phyloP scores from a whole-genome alignment of 805 yeast genomes.

The Saccharomycopsis guyanensis region DNA sequence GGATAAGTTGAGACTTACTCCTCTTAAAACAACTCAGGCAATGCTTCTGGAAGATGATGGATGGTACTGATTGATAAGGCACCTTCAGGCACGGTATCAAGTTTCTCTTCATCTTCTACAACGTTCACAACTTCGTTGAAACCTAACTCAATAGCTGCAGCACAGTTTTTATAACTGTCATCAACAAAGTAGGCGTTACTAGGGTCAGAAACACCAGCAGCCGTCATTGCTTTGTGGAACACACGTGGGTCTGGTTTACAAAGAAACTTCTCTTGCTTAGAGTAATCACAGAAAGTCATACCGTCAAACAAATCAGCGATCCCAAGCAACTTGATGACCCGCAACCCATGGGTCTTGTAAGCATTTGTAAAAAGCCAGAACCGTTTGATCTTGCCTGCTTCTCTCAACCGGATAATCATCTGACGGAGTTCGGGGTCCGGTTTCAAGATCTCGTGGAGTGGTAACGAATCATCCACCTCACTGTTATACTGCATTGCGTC shows the following conservation, averaged over 20 bases:
- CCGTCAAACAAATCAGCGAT: conserved; percentile 94
- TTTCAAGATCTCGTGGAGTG: conserved; percentile 66
- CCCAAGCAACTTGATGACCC: conserved; percentile 75
- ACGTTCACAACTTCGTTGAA: conserved; percentile 67
- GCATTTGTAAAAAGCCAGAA: conserved; percentile 96
- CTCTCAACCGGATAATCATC: conserved; percentile 38
- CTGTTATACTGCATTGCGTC: conserved; percentile 85
- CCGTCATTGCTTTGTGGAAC: conserved; percentile 55
- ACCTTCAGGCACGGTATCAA: conserved; percentile 34
- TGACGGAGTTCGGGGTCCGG: conserved; percentile 52
- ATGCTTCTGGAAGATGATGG: conserved; percentile 43
- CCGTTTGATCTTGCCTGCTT: conserved; percentile 49
- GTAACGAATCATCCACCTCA: conserved; percentile 87
- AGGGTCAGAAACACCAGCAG: conserved; percentile 49
- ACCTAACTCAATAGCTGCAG: conserved; percentile 64
- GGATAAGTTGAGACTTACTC: too few species aligned
- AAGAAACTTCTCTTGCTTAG: conserved; percentile 49
- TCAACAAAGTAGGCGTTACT: conserved; percentile 68
- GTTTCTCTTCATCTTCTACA: conserved; percentile 59
- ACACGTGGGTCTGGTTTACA: conserved; percentile 85
- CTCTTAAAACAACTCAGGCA: conserved; percentile 45
- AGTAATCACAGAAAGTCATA: conserved; percentile 84
- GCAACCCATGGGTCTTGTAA: conserved; percentile 78
- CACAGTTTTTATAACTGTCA: conserved; percentile 74
- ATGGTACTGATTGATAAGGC: conserved; percentile 51